These are phyloP conservation scores for Copromyces sp. DNA, from an alignment of 495 filamentous ascomycete genomes.

Conservation along the genomic window DNA sequence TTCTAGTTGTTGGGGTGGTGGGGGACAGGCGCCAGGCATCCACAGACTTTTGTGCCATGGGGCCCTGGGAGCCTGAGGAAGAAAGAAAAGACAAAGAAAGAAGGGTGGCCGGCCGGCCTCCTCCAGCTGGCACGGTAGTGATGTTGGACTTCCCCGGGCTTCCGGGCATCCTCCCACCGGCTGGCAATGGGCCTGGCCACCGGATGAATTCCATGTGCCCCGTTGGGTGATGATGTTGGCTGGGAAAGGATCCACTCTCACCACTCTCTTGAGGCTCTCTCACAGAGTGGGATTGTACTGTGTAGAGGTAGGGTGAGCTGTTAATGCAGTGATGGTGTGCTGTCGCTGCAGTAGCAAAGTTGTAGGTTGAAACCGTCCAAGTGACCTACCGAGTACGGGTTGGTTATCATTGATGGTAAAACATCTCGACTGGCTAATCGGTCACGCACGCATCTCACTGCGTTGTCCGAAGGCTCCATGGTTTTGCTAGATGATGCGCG, in stretches of 20 bases:
- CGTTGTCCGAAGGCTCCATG: not conserved
- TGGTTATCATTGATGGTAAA: not conserved
- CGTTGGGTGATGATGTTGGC: not conserved
- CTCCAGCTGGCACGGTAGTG: not conserved
- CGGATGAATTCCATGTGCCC: not conserved
- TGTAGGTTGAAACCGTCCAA: not conserved
- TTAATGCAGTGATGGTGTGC: not conserved
- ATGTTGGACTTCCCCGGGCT: not conserved
- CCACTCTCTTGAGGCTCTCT: not conserved
- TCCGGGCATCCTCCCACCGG: not conserved
- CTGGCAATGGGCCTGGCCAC: not conserved
- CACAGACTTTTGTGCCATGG: not conserved
- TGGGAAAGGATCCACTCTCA: not conserved
- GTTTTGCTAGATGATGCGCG: not conserved
- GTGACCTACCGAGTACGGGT: not conserved
- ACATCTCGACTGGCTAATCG: not conserved
- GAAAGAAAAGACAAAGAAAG: not conserved
- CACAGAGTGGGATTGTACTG: not conserved
- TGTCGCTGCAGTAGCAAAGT: not conserved
- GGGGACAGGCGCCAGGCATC: not conserved
- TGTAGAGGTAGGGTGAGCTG: not conserved
- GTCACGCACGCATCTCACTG: not conserved
- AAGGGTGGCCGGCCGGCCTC: not conserved
- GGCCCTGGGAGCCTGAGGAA: not conserved
- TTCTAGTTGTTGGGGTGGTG: not conserved